These are phyloP conservation scores for Insectozyma bohioensis DNA, from an alignment of 1,139 yeast species.

Conservation along the genomic window DNA sequence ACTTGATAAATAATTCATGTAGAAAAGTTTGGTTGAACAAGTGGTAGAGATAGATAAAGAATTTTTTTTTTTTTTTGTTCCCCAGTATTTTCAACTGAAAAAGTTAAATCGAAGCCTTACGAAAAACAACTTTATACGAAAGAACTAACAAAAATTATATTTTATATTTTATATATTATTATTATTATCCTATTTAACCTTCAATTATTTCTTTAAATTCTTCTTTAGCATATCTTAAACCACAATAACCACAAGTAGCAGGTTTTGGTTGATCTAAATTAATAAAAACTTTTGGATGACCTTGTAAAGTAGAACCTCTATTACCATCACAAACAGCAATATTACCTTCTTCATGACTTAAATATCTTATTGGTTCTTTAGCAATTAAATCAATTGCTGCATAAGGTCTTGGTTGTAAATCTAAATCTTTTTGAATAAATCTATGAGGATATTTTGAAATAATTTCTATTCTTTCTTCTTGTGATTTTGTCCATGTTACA, in stretches of 20 bases:
- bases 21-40: too few relatives aligned
- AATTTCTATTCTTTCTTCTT: slow-evolving; percentile 60
- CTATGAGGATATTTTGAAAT: slow-evolving; percentile 56
- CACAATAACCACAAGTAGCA: slow-evolving; percentile 79
- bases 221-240: slow-evolving; percentile 61
- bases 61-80: too few relatives aligned
- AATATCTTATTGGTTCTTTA: slow-evolving; percentile 66
- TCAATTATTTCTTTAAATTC: slow-evolving; percentile 43
- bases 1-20: too few relatives aligned
- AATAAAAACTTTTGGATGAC: slow-evolving; percentile 84
- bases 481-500: slow-evolving; percentile 70
- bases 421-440: slow-evolving; percentile 70
- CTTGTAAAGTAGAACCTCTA: slow-evolving; percentile 64
- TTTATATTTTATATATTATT: too few relatives aligned
- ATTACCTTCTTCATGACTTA: slow-evolving; percentile 49
- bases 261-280: slow-evolving; percentile 76
- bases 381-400: slow-evolving; percentile 86
- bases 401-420: slow-evolving; percentile 71
- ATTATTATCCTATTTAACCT: slow-evolving; percentile 13
- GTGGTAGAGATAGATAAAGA: too few relatives aligned
- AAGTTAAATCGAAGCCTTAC: too few relatives aligned
- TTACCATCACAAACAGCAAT: slow-evolving; percentile 87
- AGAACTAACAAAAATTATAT: too few relatives aligned
- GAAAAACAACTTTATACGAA: too few relatives aligned
- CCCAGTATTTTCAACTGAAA: too few relatives aligned